These are phyloP conservation scores for Saccharum spontaneum DNA, from an alignment of 176 grass and related monocot genomes.

Conservation along the genomic window DNA sequence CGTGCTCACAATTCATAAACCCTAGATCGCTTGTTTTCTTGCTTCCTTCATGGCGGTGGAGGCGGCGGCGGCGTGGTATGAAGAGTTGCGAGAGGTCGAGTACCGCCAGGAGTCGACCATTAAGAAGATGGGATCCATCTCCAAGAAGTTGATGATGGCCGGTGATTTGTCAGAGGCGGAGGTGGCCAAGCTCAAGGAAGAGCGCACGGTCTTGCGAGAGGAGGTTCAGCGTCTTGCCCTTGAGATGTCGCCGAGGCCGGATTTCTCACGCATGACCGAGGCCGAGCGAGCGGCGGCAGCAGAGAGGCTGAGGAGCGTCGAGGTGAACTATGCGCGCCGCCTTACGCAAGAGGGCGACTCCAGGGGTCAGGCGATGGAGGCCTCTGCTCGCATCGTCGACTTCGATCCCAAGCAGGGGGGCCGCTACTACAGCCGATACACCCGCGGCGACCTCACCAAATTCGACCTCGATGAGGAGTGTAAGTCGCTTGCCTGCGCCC, in stretches of 20 bases:
- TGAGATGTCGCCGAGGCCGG: not conserved
- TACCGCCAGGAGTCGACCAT: no score
- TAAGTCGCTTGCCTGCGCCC: not conserved
- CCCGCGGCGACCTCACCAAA: not conserved
- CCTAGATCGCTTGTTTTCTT: no score
- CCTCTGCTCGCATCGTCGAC: not conserved
- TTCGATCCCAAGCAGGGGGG: not conserved
- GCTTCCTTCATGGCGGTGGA: no score
- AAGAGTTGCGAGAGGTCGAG: no score
- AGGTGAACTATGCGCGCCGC: not conserved
- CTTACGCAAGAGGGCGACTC: not conserved
- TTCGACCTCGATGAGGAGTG: not conserved
- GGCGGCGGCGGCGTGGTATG: no score
- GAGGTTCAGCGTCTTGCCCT: not conserved
- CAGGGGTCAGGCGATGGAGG: fast-evolving
- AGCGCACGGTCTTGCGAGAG: not conserved
- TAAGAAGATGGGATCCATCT: no score
- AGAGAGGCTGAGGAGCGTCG: not conserved
- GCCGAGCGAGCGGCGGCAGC: not conserved
- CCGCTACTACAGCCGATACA: not conserved
- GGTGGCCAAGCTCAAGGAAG: not conserved
- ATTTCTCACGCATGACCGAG: not conserved
- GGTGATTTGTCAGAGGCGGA: no score
- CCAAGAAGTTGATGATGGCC: no score
- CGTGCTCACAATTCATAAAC: no score